Percentiles rank a stretch among this genome's conserved stretches.
phyloP scores from a whole-genome alignment of 176 grass and related monocot genomes.

The Hyparrhenia diplandra region DNA sequence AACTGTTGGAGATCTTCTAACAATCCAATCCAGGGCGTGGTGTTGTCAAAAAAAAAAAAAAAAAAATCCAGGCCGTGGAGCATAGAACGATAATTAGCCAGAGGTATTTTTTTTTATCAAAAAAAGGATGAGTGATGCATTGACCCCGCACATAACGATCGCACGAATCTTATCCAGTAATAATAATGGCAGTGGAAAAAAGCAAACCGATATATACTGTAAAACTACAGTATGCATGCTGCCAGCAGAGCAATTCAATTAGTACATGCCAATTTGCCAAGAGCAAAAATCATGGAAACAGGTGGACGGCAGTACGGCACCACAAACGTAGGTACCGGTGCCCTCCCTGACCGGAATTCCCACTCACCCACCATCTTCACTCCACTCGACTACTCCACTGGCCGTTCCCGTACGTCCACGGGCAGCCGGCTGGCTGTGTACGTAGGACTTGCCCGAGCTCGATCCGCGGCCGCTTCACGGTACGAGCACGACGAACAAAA shows the following conservation, averaged over 20 bases:
- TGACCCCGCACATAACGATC: background rate
- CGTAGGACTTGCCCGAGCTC: too few relatives aligned
- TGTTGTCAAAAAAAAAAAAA: too few relatives aligned
- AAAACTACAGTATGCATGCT: too few relatives aligned
- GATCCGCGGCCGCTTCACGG: too few relatives aligned
- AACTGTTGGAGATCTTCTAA: too few relatives aligned
- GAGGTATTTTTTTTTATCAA: background rate
- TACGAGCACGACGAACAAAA: background rate
- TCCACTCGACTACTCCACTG: background rate
- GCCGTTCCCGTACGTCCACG: background rate
- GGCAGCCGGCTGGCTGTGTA: too few relatives aligned
- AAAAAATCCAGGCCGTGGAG: background rate
- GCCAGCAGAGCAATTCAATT: too few relatives aligned
- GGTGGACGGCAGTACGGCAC: background rate
- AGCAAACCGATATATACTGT: too few relatives aligned
- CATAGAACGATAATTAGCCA: background rate
- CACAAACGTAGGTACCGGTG: background rate
- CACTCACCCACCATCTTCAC: background rate
- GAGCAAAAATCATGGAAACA: too few relatives aligned
- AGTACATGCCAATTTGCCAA: too few relatives aligned
- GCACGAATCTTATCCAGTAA: conserved; percentile 4
- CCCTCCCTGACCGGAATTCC: too few relatives aligned
- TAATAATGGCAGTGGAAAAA: background rate
- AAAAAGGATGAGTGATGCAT: background rate
- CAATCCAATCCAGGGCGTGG: too few relatives aligned